Percentiles rank a stretch among this genome's conserved stretches.
phyloP scores from a whole-genome alignment of 2,329 filamentous ascomycete species.

The Diplodia mutila region DNA sequence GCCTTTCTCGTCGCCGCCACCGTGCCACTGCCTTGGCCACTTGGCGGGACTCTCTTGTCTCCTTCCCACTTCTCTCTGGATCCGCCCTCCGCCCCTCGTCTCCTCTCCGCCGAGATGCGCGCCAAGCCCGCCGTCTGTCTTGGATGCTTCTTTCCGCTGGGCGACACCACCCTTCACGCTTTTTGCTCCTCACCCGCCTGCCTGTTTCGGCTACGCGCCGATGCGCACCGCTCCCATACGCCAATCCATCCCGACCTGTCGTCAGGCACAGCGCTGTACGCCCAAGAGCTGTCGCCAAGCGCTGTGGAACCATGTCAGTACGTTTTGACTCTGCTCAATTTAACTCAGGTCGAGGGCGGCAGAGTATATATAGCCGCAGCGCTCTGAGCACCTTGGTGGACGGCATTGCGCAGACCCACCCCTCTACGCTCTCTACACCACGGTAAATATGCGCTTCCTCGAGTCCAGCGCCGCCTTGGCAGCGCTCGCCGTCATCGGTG shows the following conservation, averaged over 20 bases:
- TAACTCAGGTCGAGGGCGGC: neutral
- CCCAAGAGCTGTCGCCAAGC: constrained; percentile 5
- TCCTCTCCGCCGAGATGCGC: constrained; percentile 1
- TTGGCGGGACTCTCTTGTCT: constrained; percentile 6
- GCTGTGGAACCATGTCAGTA: constrained; percentile 4
- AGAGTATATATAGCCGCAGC: constrained; percentile 8
- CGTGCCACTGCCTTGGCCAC: constrained; percentile 7
- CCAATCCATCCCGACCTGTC: neutral
- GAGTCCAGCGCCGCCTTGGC: constrained; percentile 11
- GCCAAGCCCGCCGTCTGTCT: neutral
- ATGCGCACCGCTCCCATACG: neutral
- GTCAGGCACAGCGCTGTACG: neutral
- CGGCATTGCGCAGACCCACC: constrained; percentile 7
- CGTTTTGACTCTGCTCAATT: too few relatives aligned
- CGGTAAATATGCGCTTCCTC: neutral
- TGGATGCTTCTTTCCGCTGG: constrained; percentile 16
- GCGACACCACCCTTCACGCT: neutral
- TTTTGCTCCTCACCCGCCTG: neutral
- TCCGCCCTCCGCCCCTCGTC: neutral
- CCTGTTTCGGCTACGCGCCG: neutral
- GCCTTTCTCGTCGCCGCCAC: constrained; percentile 5
- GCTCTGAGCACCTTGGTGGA: neutral
- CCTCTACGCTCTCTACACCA: neutral
- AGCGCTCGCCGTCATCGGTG: neutral
- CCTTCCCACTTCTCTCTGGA: constrained; percentile 3